These are phyloP conservation scores for Salvia miltiorrhiza DNA, from an alignment of 257 asterid species.

Conservation along the genomic window DNA sequence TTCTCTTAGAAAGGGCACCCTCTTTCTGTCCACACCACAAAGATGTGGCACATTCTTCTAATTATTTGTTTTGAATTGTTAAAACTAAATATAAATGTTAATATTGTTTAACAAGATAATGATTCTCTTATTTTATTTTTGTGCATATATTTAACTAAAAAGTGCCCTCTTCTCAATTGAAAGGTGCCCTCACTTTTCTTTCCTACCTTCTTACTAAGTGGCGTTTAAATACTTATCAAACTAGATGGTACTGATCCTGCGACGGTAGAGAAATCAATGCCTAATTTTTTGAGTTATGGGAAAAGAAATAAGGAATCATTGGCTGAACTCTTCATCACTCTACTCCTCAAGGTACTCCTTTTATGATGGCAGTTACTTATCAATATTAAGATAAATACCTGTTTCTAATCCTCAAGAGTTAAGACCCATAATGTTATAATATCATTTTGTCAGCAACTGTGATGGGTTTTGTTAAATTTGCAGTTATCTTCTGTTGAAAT, in stretches of 20 bases:
- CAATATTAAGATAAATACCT: background rate
- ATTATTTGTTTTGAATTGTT: background rate
- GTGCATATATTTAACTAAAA: too few species aligned
- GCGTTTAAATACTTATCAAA: conserved; percentile 22
- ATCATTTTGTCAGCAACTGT: background rate
- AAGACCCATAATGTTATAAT: background rate
- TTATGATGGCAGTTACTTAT: conserved; percentile 11
- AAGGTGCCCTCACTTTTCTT: background rate
- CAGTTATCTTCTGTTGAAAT: conserved; percentile 80
- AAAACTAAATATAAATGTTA: too few species aligned
- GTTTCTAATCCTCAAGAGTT: background rate
- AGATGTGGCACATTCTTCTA: background rate
- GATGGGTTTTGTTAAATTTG: conserved; percentile 16
- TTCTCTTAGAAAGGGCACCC: background rate
- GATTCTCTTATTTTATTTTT: too few species aligned
- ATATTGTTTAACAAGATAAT: too few species aligned
- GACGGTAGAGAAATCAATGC: conserved; percentile 45
- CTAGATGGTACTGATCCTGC: conserved; percentile 78
- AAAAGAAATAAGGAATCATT: conserved; percentile 60
- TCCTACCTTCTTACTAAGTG: conserved; percentile 13
- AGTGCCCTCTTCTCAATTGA: too few species aligned
- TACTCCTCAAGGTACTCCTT: conserved; percentile 72
- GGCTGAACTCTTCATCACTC: conserved; percentile 79
- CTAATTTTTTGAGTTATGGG: conserved; percentile 59
- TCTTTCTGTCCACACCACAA: background rate